These are phyloP conservation scores for Shiraia sp. DNA, from an alignment of 2,329 filamentous ascomycete species.

Conservation along the genomic window DNA sequence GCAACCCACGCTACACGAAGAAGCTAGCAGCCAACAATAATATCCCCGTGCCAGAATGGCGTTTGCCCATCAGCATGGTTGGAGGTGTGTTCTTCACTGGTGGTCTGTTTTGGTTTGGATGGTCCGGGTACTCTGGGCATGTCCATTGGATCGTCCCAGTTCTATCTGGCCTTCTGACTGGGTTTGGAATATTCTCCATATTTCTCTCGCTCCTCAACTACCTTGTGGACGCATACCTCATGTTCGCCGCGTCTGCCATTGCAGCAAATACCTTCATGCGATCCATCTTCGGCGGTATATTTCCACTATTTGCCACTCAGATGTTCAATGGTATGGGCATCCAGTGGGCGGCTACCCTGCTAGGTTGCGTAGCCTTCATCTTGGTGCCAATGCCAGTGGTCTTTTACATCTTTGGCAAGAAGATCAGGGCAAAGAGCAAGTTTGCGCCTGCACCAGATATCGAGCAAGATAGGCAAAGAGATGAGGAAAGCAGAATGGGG, in stretches of 20 bases:
- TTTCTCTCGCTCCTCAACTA: constrained; percentile 64
- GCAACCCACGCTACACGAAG: constrained; percentile 66
- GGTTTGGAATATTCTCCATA: constrained; percentile 61
- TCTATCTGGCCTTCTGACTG: constrained; percentile 56
- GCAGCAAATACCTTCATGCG: constrained; percentile 61
- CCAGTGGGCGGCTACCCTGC: constrained; percentile 51
- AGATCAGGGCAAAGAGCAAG: constrained; percentile 48
- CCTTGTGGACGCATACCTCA: constrained; percentile 62
- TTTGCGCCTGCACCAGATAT: constrained; percentile 50
- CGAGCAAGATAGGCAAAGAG: constrained; percentile 36
- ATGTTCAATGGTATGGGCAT: constrained; percentile 60
- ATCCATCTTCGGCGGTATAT: constrained; percentile 54
- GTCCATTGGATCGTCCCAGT: constrained; percentile 49
- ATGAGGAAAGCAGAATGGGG: constrained; percentile 36
- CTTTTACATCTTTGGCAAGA: constrained; percentile 51
- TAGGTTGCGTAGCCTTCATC: constrained; percentile 49
- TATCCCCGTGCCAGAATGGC: constrained; percentile 61
- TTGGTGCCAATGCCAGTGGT: constrained; percentile 50
- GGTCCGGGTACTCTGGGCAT: constrained; percentile 47
- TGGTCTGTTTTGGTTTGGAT: constrained; percentile 47
- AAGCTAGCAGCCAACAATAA: constrained; percentile 52
- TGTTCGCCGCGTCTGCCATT: constrained; percentile 59
- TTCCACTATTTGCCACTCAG: constrained; percentile 59
- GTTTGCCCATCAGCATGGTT: constrained; percentile 57
- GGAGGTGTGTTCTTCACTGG: constrained; percentile 52